A percentile compares a stretch with the other conserved stretches of the same genome.
Conservation (phyloP, 371 early-diverging fungal species). For the Nematocida displodere region DNA sequence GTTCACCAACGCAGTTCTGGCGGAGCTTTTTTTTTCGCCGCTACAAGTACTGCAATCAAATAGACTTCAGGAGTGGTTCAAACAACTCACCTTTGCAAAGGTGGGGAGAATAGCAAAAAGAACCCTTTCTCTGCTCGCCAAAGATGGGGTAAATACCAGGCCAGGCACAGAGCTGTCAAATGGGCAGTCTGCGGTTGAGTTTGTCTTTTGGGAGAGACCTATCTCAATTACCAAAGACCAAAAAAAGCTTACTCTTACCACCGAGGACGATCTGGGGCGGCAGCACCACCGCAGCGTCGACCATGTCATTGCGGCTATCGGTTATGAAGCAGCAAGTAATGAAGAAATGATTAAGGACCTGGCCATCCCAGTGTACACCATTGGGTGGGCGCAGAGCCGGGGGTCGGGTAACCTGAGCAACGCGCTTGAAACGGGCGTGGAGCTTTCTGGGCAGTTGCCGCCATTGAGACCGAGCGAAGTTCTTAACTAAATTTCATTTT, state of each 20-base stretch:
- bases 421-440: not conserved
- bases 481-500: conserved; percentile 27
- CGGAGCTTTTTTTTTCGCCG: conserved; percentile 6
- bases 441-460: not conserved
- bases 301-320: conserved; percentile 9
- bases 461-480: too few relatives aligned
- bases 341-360: conserved; percentile 3
- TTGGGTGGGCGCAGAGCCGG: conserved; percentile 20
- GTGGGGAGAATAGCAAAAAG: not conserved
- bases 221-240: not conserved
- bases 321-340: not conserved
- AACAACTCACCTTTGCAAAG: not conserved
- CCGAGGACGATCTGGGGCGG: not conserved
- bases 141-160: not conserved
- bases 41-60: not conserved
- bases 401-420: conserved; percentile 11
- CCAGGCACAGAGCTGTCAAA: not conserved
- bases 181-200: not conserved
- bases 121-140: not conserved
- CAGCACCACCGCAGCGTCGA: not conserved
- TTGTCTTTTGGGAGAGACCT: conserved; percentile 27
- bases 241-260: not conserved
- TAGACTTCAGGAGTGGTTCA: not conserved
- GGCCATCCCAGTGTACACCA: conserved; percentile 19
- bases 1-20: conserved; percentile 34